Base-by-base conservation (phyloP, 106 monocot species). In the Allium fistulosum region DNA sequence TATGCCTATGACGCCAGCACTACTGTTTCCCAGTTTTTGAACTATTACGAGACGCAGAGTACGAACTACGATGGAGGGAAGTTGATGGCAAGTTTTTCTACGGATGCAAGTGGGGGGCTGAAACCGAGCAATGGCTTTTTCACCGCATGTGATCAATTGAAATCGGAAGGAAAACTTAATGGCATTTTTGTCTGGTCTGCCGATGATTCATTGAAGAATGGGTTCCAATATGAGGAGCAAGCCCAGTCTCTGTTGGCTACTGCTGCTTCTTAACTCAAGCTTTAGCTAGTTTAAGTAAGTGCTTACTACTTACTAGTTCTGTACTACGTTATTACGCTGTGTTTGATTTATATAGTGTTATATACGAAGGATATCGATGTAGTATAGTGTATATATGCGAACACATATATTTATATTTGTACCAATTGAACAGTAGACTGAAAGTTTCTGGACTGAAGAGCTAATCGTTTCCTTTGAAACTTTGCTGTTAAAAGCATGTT, bases 151-250 rank as follows among this genome's bases (percentile, higher is more conserved):
- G 17, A 57, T 49, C 48, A 9, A 15, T 53, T 80, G 28, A 59
- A 80, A 65, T 2, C 26, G 6, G 27, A 63, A 26, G 50, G 64
- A 22, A 70, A 71, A 65, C 75, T 80, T 58, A 48, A 37, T 7
- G 80, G 80, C 22, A 70, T 79, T 61, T 79, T 79, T 50, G 66
- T 69, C 55, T 79, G 79, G 79, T 74, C 69, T 4, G 74, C 79
- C 5, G 80, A 80, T 53, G 65, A 22, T 26, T 80, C 80, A 2
- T 27, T 37, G 22, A 75, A 59, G 57, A 4, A 65, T 12, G 70
- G 51, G 2, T 80, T 80, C 26, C 48, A 56, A 59, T 80, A 80
- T 59, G 80, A 80, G 57, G 71, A 11, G 4, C 58, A 71, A 56
- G 69, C 75, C 10, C 75, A 80, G 65, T 45, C 47, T 3, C 63